Evolutionary conservation across 345 rosid species (phyloP).

Genomic region (Bretschneidera sinensis): DNA sequence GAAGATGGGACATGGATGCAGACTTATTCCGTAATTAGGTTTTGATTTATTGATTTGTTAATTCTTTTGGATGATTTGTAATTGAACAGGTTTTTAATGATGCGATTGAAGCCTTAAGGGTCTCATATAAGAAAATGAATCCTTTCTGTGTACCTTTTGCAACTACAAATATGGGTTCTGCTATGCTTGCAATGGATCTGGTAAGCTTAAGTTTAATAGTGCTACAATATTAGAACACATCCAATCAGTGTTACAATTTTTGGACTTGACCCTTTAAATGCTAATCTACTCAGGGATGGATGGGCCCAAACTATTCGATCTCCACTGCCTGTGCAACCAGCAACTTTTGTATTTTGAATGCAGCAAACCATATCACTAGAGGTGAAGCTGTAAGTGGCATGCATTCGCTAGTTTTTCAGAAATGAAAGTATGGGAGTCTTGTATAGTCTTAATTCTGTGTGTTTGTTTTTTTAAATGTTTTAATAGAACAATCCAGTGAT

Average conservation of each 20-base stretch:
- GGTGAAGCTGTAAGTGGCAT: constrained; percentile 91
- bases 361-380: constrained; percentile 86
- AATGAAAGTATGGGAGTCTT: neutral
- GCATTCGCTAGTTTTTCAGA: constrained; percentile 14
- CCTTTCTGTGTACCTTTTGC: constrained; percentile 97
- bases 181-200: constrained; percentile 98
- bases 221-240: constrained; percentile 6
- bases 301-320: constrained; percentile 97
- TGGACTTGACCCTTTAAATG: constrained; percentile 18
- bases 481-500: neutral
- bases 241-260: constrained; percentile 6
- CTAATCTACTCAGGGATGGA: constrained; percentile 72
- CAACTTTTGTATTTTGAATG: constrained; percentile 88
- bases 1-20: neutral
- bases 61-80: neutral
- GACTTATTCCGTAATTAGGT: too few relatives aligned
- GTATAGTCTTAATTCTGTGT: too few relatives aligned
- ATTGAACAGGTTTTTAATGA: constrained; percentile 75
- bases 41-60: neutral
- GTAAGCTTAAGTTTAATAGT: constrained; percentile 35
- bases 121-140: constrained; percentile 88
- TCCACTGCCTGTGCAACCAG: constrained; percentile 96
- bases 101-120: constrained; percentile 83
- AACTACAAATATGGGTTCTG: constrained; percentile 98
- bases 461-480: too few relatives aligned